Evolutionary conservation across 768 basidiomycete genomes (phyloP).

Genomic region (Lentinula aciculospora): DNA sequence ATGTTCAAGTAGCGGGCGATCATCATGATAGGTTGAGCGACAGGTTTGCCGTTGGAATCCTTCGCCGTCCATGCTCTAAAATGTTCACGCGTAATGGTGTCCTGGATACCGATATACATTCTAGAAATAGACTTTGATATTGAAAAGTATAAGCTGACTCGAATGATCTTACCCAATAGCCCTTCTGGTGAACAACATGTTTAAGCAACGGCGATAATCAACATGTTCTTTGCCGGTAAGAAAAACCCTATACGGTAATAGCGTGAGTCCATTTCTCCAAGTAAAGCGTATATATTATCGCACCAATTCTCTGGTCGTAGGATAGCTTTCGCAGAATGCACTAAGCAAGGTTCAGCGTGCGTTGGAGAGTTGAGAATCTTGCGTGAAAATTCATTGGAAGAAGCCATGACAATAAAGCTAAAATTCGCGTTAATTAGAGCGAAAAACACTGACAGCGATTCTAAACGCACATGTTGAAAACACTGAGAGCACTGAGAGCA

Average conservation of each 20-base stretch:
- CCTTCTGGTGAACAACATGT: constrained; percentile 80
- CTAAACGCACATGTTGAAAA: constrained; percentile 88
- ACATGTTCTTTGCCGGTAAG: constrained; percentile 90
- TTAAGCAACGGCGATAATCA: constrained; percentile 88
- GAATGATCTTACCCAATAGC: constrained; percentile 24
- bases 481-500: constrained; percentile 82
- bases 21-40: constrained; percentile 73
- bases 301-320: constrained; percentile 86
- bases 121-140: constrained; percentile 28
- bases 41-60: constrained; percentile 11
- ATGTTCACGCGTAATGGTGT: constrained; percentile 73
- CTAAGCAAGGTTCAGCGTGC: constrained; percentile 91
- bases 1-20: constrained; percentile 92
- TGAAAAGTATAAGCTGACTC: not conserved
- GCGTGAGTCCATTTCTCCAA: not conserved
- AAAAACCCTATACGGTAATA: constrained; percentile 71
- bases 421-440: not conserved
- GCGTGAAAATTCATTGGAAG: constrained; percentile 86
- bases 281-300: constrained; percentile 9
- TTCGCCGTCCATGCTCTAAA: constrained; percentile 63
- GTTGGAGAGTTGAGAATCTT: constrained; percentile 94
- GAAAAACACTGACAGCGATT: not conserved
- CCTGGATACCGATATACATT: constrained; percentile 82
- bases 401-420: constrained; percentile 98
- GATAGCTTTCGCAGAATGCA: constrained; percentile 85